Evolutionary conservation across 176 grass and related monocot genomes (phyloP).

Genomic region (Juncus effusus): DNA sequence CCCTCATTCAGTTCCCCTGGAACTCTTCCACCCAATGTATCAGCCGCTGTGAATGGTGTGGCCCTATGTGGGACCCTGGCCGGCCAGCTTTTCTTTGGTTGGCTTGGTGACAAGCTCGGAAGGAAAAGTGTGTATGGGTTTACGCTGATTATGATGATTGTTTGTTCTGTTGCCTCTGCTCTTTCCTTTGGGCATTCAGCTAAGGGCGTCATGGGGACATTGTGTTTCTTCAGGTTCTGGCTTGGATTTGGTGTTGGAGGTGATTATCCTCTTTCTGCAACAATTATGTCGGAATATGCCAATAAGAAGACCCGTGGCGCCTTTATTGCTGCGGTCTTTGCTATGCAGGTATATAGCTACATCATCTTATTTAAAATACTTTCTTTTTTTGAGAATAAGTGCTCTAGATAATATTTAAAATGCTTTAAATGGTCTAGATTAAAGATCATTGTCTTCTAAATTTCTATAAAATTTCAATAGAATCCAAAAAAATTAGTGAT

Average conservation of each 20-base stretch:
- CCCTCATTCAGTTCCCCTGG: slow-evolving; percentile 30
- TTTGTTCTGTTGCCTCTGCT: slow-evolving; percentile 49
- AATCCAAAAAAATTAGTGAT: too few species aligned
- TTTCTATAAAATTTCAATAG: too few species aligned
- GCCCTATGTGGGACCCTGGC: slow-evolving; percentile 66
- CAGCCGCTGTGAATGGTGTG: slow-evolving; percentile 56
- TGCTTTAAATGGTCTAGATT: too few species aligned
- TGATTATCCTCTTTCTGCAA: slow-evolving; percentile 59
- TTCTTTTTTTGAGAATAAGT: too few species aligned
- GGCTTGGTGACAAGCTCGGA: slow-evolving; percentile 75
- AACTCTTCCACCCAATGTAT: slow-evolving; percentile 48
- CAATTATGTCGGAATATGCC: slow-evolving; percentile 79
- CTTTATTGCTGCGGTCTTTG: slow-evolving; percentile 86
- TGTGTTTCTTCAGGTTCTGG: slow-evolving; percentile 87
- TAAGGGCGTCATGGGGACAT: slow-evolving; percentile 39
- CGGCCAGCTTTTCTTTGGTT: slow-evolving; percentile 74
- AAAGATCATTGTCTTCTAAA: too few species aligned
- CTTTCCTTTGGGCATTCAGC: slow-evolving; percentile 44
- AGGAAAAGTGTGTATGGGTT: slow-evolving; percentile 74
- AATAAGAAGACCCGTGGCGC: slow-evolving; percentile 72
- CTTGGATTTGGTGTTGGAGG: slow-evolving; percentile 78
- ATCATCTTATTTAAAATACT: neutral
- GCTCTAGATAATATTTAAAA: too few species aligned
- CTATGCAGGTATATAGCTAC: slow-evolving; percentile 25
- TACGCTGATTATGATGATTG: slow-evolving; percentile 64